Evolutionary conservation across 2,329 filamentous ascomycete genomes (phyloP).

Genomic region (Beauveria rudraprayagi): DNA sequence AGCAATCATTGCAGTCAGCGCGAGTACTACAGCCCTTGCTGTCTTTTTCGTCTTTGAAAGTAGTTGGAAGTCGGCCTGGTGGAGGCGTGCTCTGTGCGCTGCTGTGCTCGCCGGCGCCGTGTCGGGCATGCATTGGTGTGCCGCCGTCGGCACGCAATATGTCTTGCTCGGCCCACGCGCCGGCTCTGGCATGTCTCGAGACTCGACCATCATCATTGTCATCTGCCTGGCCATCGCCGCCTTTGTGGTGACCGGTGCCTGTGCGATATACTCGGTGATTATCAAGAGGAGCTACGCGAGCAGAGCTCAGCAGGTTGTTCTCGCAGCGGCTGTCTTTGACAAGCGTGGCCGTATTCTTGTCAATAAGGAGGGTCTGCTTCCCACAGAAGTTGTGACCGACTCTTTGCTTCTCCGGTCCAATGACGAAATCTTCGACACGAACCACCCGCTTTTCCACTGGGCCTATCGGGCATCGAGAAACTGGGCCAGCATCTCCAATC

Average conservation of each 20-base stretch:
- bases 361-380: constrained; percentile 59
- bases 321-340: constrained; percentile 60
- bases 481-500: constrained; percentile 60
- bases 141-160: constrained; percentile 63
- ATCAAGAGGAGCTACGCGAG: constrained; percentile 45
- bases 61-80: constrained; percentile 71
- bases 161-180: constrained; percentile 33
- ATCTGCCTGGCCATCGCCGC: constrained; percentile 54
- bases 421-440: constrained; percentile 66
- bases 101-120: constrained; percentile 64
- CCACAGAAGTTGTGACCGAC: constrained; percentile 69
- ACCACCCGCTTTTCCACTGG: constrained; percentile 79
- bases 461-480: constrained; percentile 73
- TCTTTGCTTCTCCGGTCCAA: constrained; percentile 59
- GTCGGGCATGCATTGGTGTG: constrained; percentile 84
- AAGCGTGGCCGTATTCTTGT: constrained; percentile 58
- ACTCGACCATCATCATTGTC: constrained; percentile 65
- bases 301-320: constrained; percentile 53
- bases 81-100: constrained; percentile 62
- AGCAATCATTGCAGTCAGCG: constrained; percentile 62
- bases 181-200: constrained; percentile 43
- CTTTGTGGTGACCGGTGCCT: constrained; percentile 50
- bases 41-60: constrained; percentile 73
- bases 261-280: constrained; percentile 45
- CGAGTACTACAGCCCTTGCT: constrained; percentile 60